Conservation (phyloP, 768 basidiomycete genomes). For the Lentinus tigrinus region DNA sequence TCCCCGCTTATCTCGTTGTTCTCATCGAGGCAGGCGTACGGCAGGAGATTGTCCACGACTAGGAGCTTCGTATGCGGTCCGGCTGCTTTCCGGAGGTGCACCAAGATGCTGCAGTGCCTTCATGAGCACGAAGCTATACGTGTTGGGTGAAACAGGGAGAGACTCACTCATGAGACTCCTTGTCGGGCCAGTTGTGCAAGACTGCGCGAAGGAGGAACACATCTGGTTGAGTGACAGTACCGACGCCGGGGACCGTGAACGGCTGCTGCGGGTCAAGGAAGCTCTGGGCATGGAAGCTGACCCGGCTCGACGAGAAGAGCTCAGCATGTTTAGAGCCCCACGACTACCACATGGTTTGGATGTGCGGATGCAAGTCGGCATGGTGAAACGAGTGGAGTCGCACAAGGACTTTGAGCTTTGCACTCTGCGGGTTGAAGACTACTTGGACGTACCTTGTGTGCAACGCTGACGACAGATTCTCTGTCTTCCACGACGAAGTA, state of each 20-base stretch:
- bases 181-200: slow-evolving; percentile 16
- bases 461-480: slow-evolving; percentile 33
- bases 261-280: slow-evolving; percentile 9
- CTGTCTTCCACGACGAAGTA: slow-evolving; percentile 19
- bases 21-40: slow-evolving; percentile 7
- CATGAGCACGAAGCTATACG: not conserved
- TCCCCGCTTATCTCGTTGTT: not conserved
- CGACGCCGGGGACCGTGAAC: slow-evolving; percentile 4
- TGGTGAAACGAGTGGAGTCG: too few species aligned
- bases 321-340: slow-evolving; percentile 4
- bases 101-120: slow-evolving; percentile 6
- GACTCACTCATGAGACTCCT: not conserved
- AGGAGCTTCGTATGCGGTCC: slow-evolving; percentile 8
- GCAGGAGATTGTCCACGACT: slow-evolving; percentile 12
- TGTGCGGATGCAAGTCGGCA: too few species aligned
- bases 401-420: too few species aligned
- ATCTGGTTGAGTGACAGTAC: not conserved
- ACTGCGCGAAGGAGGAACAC: slow-evolving; percentile 9
- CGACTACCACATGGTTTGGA: not conserved
- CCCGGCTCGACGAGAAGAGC: slow-evolving; percentile 2
- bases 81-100: not conserved
- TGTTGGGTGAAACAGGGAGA: not conserved
- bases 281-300: slow-evolving; percentile 4
- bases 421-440: not conserved
- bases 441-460: slow-evolving; percentile 22